Evolutionary conservation across 2,329 filamentous ascomycete genomes (phyloP).

Genomic region (Biscogniauxia mediterranea): DNA sequence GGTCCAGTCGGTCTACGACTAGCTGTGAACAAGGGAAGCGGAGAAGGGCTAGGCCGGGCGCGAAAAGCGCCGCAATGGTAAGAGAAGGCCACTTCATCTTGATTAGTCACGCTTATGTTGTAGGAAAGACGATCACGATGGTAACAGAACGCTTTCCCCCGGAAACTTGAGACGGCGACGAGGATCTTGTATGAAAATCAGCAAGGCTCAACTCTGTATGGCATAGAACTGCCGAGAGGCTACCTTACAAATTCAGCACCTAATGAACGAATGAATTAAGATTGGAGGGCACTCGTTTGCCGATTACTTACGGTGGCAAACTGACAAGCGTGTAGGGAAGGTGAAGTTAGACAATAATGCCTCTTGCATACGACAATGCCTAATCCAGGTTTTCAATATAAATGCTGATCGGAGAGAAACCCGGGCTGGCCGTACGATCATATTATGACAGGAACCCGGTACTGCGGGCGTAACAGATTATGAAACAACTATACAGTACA

Average conservation of each 20-base stretch:
- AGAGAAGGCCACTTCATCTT: conserved; percentile 14
- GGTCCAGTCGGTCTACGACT: conserved; percentile 34
- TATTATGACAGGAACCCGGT: background rate
- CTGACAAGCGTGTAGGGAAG: too few species aligned
- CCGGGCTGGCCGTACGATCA: background rate
- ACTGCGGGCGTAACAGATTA: background rate
- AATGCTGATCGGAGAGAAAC: background rate
- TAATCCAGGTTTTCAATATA: background rate
- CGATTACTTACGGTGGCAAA: background rate
- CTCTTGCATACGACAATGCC: background rate
- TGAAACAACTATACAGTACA: background rate
- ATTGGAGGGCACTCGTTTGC: background rate
- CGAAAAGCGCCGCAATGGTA: conserved; percentile 10
- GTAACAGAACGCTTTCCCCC: background rate
- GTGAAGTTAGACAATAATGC: too few species aligned
- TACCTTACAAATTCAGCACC: background rate
- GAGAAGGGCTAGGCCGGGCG: conserved; percentile 13
- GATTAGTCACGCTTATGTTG: background rate
- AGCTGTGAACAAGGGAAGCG: conserved; percentile 10
- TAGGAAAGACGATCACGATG: background rate
- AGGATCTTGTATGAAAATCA: conserved; percentile 5
- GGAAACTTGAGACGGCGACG: background rate
- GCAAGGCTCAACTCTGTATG: background rate
- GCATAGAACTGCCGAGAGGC: conserved; percentile 5
- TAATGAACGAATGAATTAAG: background rate